Conservation (phyloP, 208 protist species). For the Trypanosoma congolense region DNA sequence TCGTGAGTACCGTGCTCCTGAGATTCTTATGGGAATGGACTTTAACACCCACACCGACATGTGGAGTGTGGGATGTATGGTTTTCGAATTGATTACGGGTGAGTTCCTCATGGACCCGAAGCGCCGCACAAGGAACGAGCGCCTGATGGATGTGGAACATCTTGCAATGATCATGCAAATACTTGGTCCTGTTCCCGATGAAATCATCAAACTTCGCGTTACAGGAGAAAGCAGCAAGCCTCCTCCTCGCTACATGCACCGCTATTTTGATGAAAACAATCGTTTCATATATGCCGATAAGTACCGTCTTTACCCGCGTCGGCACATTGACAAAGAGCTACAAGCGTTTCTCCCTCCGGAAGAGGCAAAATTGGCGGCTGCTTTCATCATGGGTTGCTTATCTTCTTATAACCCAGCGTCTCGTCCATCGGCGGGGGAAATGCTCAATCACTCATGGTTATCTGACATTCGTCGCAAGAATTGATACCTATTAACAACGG, state of each 20-base stretch:
- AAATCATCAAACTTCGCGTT: conserved; percentile 39
- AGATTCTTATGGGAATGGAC: conserved; percentile 83
- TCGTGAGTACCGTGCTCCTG: conserved; percentile 87
- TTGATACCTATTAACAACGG: not conserved
- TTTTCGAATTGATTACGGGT: conserved; percentile 84
- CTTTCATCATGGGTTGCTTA: conserved; percentile 66
- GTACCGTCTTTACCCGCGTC: conserved; percentile 36
- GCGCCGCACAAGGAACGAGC: conserved; percentile 38
- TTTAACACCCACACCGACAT: conserved; percentile 87
- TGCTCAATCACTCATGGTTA: conserved; percentile 62
- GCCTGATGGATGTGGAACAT: conserved; percentile 70
- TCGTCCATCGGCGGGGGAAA: conserved; percentile 43
- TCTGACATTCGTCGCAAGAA: conserved; percentile 15
- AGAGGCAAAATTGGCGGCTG: conserved; percentile 35
- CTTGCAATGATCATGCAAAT: conserved; percentile 84
- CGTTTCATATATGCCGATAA: conserved; percentile 54
- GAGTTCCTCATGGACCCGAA: conserved; percentile 87
- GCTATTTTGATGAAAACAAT: conserved; percentile 51
- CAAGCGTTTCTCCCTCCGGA: conserved; percentile 28
- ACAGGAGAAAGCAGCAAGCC: conserved; percentile 4
- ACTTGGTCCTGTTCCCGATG: conserved; percentile 48
- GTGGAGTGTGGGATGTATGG: conserved; percentile 90
- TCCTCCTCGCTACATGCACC: conserved; percentile 59
- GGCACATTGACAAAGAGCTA: conserved; percentile 50
- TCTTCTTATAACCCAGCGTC: conserved; percentile 51